Percentiles rank a stretch among this genome's conserved stretches.
Evolutionary conservation across 768 basidiomycete genomes (phyloP).

Genomic region (Lactarius trivialis): DNA sequence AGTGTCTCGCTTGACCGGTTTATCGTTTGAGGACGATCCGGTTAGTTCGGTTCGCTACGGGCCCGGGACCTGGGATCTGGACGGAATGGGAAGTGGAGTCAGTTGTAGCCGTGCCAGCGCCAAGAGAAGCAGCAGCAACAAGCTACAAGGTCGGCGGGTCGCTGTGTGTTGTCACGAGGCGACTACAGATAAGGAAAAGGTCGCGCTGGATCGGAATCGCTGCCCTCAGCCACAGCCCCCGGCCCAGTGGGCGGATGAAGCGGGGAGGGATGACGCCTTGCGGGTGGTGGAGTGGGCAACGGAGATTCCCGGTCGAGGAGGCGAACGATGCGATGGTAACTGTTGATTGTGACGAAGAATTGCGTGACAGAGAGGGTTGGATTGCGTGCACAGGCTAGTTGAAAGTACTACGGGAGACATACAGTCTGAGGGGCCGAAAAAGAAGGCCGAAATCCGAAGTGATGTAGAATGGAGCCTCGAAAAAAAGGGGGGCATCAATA

Average conservation of each 20-base stretch:
- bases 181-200: not conserved
- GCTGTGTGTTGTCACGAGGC: not conserved
- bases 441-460: not conserved
- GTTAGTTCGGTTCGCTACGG: not conserved
- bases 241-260: not conserved
- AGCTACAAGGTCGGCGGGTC: slow-evolving; percentile 14
- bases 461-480: not conserved
- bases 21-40: not conserved
- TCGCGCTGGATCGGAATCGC: not conserved
- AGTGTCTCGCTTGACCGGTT: not conserved
- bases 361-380: not conserved
- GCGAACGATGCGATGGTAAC: not conserved
- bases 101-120: slow-evolving; percentile 1
- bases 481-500: not conserved
- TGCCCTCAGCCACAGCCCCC: not conserved
- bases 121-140: slow-evolving; percentile 10
- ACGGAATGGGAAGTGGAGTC: not conserved
- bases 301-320: not conserved
- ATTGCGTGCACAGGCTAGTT: too few species aligned
- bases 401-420: not conserved
- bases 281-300: not conserved
- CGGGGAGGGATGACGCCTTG: not conserved
- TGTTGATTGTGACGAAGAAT: not conserved
- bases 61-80: not conserved
- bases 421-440: not conserved